Conservation (phyloP, 441 rosid genomes). For the Flueggea neowawraea region DNA sequence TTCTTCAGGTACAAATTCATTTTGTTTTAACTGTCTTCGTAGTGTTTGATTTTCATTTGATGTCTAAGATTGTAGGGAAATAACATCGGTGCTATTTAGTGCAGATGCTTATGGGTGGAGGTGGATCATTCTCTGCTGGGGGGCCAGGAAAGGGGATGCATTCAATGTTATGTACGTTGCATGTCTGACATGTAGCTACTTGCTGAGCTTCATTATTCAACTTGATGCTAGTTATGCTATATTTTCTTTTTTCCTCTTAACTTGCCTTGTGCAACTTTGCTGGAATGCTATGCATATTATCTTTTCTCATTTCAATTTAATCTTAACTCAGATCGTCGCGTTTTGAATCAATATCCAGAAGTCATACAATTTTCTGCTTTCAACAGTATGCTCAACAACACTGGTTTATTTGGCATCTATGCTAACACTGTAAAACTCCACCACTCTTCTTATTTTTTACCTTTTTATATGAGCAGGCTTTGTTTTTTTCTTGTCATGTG, state of each 20-base stretch:
- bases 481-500: too few relatives aligned
- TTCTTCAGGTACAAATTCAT: slow-evolving; percentile 65
- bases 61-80: background rate
- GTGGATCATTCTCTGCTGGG: slow-evolving; percentile 96
- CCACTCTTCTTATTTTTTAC: too few relatives aligned
- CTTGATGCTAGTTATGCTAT: background rate
- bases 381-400: slow-evolving; percentile 77
- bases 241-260: background rate
- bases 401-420: slow-evolving; percentile 91
- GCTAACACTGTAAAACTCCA: slow-evolving; percentile 60
- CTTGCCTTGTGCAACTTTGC: background rate
- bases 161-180: slow-evolving; percentile 82
- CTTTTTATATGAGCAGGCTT: too few relatives aligned
- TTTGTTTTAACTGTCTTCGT: background rate
- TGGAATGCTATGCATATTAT: background rate
- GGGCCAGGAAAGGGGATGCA: slow-evolving; percentile 99
- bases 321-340: slow-evolving; percentile 60
- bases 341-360: slow-evolving; percentile 63
- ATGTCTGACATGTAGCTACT: background rate
- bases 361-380: slow-evolving; percentile 89
- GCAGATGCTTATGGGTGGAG: slow-evolving; percentile 97
- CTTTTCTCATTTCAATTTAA: background rate
- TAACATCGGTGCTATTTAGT: slow-evolving; percentile 10
- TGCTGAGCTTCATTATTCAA: background rate
- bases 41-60: background rate